phyloP scores from a whole-genome alignment of 192 early-diverging fungal genomes.

The Coemansia sp. region DNA sequence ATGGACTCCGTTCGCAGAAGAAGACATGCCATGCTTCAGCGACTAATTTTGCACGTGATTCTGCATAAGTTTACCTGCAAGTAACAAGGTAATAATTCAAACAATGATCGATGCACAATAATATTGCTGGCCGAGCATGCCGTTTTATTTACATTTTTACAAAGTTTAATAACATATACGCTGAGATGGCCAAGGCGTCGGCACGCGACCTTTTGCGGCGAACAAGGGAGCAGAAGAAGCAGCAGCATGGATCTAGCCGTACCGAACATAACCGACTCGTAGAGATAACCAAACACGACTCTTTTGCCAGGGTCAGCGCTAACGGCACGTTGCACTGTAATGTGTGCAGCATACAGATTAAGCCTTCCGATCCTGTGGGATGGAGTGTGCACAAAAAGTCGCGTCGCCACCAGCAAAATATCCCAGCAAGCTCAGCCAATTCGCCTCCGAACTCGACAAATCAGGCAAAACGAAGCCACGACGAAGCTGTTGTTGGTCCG shows the following conservation, averaged over 20 bases:
- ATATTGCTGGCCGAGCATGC: not conserved
- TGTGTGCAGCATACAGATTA: constrained; percentile 1
- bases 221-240: constrained; percentile 41
- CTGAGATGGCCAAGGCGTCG: constrained; percentile 29
- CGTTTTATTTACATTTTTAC: not conserved
- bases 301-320: not conserved
- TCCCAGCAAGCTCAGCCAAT: not conserved
- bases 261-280: not conserved
- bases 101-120: not conserved
- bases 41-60: constrained; percentile 1
- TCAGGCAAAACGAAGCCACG: not conserved
- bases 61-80: not conserved
- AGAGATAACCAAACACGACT: not conserved
- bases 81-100: not conserved
- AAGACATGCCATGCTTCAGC: constrained; percentile 19
- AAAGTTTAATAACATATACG: not conserved
- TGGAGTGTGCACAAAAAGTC: constrained; percentile 16
- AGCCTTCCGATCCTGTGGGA: constrained; percentile 5
- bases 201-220: constrained; percentile 37
- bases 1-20: constrained; percentile 19
- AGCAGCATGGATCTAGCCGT: not conserved
- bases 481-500: not conserved
- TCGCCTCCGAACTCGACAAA: not conserved
- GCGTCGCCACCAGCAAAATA: constrained; percentile 2
- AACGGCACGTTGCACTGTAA: not conserved